phyloP scores from a whole-genome alignment of 2,329 filamentous ascomycete genomes.

The Mariannaea elegans region DNA sequence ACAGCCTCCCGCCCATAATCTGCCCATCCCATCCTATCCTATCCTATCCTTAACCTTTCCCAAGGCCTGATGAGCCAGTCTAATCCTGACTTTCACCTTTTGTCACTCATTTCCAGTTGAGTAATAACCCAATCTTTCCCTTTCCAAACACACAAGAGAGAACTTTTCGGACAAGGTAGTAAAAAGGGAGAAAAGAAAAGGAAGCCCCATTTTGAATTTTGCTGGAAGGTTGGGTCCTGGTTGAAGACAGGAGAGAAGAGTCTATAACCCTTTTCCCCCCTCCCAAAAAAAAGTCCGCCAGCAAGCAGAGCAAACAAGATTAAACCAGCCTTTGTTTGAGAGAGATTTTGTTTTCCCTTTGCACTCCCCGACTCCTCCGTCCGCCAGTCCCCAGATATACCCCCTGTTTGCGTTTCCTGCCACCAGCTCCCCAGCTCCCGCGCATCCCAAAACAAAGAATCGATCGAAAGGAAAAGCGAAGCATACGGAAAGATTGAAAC shows the following conservation, averaged over 20 bases:
- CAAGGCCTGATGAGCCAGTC: slow-evolving; percentile 4
- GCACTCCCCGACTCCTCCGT: slow-evolving; percentile 42
- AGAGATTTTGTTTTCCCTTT: slow-evolving; percentile 33
- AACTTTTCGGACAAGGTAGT: not conserved
- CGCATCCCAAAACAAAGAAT: slow-evolving; percentile 32
- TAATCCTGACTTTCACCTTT: not conserved
- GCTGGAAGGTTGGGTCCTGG: slow-evolving; percentile 12
- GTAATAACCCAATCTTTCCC: not conserved
- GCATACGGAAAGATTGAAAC: slow-evolving; percentile 26
- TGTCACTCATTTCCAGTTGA: not conserved
- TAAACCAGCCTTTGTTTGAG: slow-evolving; percentile 35
- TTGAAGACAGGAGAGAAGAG: not conserved
- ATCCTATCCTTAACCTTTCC: slow-evolving; percentile 11
- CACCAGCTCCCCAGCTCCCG: slow-evolving; percentile 41
- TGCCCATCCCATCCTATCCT: slow-evolving; percentile 9
- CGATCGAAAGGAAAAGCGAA: slow-evolving; percentile 28
- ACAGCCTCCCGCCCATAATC: slow-evolving; percentile 28
- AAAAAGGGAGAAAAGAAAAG: not conserved
- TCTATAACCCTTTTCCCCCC: slow-evolving; percentile 22
- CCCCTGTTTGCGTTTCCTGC: slow-evolving; percentile 28
- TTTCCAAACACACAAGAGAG: not conserved
- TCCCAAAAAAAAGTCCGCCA: slow-evolving; percentile 4
- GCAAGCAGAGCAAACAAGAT: slow-evolving; percentile 35
- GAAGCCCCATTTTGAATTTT: slow-evolving; percentile 7
- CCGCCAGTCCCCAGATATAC: slow-evolving; percentile 27